A percentile compares a stretch with the other conserved stretches of the same genome.
Conservation (phyloP, 2,329 filamentous ascomycete species). For the Orbilia ellipsospora region DNA sequence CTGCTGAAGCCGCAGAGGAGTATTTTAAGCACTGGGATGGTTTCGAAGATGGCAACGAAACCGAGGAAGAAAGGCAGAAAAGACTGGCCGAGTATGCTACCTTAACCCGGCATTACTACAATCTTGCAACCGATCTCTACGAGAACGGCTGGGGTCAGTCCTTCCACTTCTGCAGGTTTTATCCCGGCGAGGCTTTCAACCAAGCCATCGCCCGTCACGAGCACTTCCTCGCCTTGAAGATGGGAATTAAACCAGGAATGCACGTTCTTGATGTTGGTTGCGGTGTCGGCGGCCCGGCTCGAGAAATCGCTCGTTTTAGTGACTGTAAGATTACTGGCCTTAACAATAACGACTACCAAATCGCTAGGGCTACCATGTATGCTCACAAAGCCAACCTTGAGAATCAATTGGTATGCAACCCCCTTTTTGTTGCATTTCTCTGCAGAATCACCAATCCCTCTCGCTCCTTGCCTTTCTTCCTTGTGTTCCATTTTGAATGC, state of each 20-base stretch:
- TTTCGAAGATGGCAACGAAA: constrained; percentile 81
- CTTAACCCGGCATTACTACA: constrained; percentile 95
- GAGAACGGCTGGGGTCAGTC: constrained; percentile 96
- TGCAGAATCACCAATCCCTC: background rate
- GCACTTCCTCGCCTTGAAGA: constrained; percentile 93
- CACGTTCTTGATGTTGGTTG: constrained; percentile 95
- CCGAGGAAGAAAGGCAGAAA: constrained; percentile 77
- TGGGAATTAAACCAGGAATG: constrained; percentile 86
- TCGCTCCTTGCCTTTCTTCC: background rate
- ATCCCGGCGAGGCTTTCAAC: constrained; percentile 83
- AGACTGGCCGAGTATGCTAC: constrained; percentile 90
- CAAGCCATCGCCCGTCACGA: constrained; percentile 96
- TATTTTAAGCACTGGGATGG: constrained; percentile 98
- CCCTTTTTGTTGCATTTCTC: background rate
- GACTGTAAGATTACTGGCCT: constrained; percentile 88
- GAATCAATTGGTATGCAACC: constrained; percentile 70
- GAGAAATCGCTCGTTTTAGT: constrained; percentile 96
- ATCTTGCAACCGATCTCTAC: constrained; percentile 94
- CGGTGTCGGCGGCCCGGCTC: constrained; percentile 92
- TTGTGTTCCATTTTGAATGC: background rate
- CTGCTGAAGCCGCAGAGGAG: constrained; percentile 84
- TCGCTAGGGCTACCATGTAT: constrained; percentile 88
- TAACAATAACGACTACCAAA: constrained; percentile 99
- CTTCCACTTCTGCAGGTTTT: constrained; percentile 98
- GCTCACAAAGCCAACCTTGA: constrained; percentile 82